These are phyloP conservation scores for Parathielavia appendiculata DNA, from an alignment of 495 filamentous ascomycete genomes.

Conservation along the genomic window DNA sequence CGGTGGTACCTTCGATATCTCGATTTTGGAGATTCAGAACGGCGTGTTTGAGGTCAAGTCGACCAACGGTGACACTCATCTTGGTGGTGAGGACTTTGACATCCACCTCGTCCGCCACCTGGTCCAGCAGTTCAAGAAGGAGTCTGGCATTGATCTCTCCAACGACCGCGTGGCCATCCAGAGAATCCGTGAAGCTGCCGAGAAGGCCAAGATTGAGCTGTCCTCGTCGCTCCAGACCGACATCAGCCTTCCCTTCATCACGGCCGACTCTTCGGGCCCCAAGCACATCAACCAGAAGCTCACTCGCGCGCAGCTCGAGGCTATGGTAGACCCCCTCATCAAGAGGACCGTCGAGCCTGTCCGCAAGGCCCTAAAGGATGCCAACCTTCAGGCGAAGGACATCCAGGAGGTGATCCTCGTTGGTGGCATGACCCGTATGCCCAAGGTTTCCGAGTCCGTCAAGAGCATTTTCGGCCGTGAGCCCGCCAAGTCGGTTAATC, in stretches of 20 bases:
- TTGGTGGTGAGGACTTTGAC: conserved; percentile 98
- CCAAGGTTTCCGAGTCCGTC: conserved; percentile 95
- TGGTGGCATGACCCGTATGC: conserved; percentile 99
- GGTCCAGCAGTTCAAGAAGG: conserved; percentile 93
- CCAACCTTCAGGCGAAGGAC: conserved; percentile 85
- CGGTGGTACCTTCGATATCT: conserved; percentile 99
- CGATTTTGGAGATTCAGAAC: conserved; percentile 93
- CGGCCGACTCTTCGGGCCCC: conserved; percentile 86
- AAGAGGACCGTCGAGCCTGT: conserved; percentile 82
- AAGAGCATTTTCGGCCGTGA: conserved; percentile 98
- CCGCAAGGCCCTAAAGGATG: conserved; percentile 96
- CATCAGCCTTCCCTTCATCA: conserved; percentile 99
- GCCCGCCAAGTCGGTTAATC: conserved; percentile 97
- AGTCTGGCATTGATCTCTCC: conserved; percentile 85
- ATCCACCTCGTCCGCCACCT: conserved; percentile 93
- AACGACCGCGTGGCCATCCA: conserved; percentile 98
- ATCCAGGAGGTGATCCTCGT: conserved; percentile 99
- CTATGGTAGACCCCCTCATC: conserved; percentile 88
- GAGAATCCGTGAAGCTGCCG: conserved; percentile 96
- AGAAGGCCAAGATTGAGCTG: conserved; percentile 99
- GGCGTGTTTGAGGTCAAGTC: conserved; percentile 99
- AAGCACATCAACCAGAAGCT: conserved; percentile 98
- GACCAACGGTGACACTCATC: conserved; percentile 96
- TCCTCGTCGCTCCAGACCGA: conserved; percentile 95
- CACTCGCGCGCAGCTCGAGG: conserved; percentile 87